phyloP scores from a whole-genome alignment of 495 filamentous ascomycete genomes.

The Xylaria nigripes region DNA sequence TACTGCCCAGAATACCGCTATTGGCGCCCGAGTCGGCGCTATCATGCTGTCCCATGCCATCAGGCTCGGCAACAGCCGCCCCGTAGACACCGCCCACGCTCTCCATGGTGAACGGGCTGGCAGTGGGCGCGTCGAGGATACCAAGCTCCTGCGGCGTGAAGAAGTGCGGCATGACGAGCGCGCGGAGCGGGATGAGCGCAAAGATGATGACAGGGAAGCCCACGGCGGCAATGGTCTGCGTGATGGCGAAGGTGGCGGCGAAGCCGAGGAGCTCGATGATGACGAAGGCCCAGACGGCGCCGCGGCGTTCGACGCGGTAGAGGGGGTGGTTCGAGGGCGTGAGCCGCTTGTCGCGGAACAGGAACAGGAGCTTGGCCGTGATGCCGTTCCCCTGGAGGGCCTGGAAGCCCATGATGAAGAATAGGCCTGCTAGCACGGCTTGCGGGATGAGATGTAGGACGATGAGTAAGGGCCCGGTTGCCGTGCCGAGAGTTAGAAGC shows the following conservation, averaged over 20 bases:
- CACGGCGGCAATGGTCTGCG: constrained; percentile 89
- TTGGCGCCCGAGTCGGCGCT: neutral
- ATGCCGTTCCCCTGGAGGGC: constrained; percentile 78
- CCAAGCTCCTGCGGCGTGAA: constrained; percentile 61
- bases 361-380: constrained; percentile 69
- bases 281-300: constrained; percentile 69
- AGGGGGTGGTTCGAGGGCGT: constrained; percentile 61
- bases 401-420: constrained; percentile 90
- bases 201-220: constrained; percentile 88
- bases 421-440: constrained; percentile 78
- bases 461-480: constrained; percentile 75
- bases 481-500: constrained; percentile 75
- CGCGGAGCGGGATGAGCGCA: constrained; percentile 66
- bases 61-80: neutral
- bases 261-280: constrained; percentile 71
- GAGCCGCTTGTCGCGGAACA: constrained; percentile 57
- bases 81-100: constrained; percentile 63
- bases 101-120: constrained; percentile 80
- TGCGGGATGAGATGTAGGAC: constrained; percentile 83
- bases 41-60: constrained; percentile 3
- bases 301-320: constrained; percentile 47
- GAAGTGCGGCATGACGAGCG: constrained; percentile 61
- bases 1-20: neutral
- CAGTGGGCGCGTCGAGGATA: constrained; percentile 69
- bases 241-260: constrained; percentile 85